phyloP scores from a whole-genome alignment of 345 rosid genomes.

The Streptanthus diversifolius region DNA sequence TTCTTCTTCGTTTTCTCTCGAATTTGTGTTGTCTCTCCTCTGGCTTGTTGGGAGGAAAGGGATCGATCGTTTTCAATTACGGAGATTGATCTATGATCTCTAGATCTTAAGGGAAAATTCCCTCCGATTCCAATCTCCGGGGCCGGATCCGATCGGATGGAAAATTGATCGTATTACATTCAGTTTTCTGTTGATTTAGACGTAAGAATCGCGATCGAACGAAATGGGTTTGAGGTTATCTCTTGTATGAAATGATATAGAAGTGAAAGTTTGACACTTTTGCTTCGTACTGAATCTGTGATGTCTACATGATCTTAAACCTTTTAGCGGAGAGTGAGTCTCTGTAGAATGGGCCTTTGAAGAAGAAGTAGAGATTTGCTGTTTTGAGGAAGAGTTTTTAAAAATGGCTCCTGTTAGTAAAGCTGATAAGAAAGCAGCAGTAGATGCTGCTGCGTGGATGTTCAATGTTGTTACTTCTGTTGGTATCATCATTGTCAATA shows the following conservation, averaged over 20 bases:
- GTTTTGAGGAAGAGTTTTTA: background rate
- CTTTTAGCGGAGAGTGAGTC: background rate
- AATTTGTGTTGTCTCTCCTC: background rate
- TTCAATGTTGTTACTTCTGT: conserved; percentile 98
- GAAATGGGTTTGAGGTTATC: background rate
- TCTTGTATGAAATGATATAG: background rate
- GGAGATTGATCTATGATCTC: background rate
- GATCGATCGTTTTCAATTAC: background rate
- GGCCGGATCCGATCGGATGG: conserved; percentile 18
- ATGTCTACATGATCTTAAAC: background rate
- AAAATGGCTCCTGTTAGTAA: conserved; percentile 67
- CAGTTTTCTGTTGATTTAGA: background rate
- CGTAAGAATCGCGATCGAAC: conserved; percentile 6
- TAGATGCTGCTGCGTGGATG: conserved; percentile 97
- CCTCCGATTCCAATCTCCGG: conserved; percentile 5
- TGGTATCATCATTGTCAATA: conserved; percentile 92
- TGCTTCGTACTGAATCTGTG: background rate
- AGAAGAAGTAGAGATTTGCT: conserved; percentile 29
- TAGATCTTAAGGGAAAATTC: conserved; percentile 7
- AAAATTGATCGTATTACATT: conserved; percentile 2
- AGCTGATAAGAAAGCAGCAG: conserved; percentile 77
- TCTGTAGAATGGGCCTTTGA: conserved; percentile 28
- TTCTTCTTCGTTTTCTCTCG: background rate
- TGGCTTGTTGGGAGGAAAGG: background rate
- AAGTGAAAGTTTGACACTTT: background rate